These are phyloP conservation scores for Trametes sanguinea DNA, from an alignment of 768 basidiomycete species.

Conservation along the genomic window DNA sequence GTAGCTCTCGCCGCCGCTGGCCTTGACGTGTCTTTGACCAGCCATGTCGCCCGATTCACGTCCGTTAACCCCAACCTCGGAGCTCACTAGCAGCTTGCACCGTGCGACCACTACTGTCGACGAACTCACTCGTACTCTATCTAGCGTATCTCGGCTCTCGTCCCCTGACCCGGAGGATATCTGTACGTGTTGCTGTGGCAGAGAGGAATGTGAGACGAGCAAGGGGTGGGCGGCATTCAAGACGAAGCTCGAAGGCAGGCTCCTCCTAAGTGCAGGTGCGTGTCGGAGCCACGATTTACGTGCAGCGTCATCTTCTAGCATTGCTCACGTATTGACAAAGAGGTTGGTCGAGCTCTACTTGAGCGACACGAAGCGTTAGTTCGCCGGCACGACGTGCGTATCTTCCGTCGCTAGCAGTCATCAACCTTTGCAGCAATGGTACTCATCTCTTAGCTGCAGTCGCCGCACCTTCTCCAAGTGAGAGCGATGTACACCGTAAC, in stretches of 20 bases:
- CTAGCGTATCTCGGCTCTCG: constrained; percentile 68
- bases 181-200: constrained; percentile 65
- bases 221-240: constrained; percentile 65
- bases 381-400: constrained; percentile 63
- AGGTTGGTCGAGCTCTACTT: constrained; percentile 88
- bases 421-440: background rate
- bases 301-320: background rate
- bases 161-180: constrained; percentile 67
- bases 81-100: constrained; percentile 32
- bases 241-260: constrained; percentile 69
- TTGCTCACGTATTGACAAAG: constrained; percentile 38
- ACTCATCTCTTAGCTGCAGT: background rate
- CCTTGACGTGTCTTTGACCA: constrained; percentile 6
- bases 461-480: background rate
- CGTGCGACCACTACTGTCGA: constrained; percentile 58
- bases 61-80: constrained; percentile 33
- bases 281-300: constrained; percentile 9
- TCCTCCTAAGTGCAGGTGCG: constrained; percentile 87
- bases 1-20: background rate
- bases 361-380: constrained; percentile 87
- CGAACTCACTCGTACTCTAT: constrained; percentile 73
- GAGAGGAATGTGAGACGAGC: constrained; percentile 64
- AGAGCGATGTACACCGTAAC: constrained; percentile 1
- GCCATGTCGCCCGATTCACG: constrained; percentile 23
- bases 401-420: background rate